These are phyloP conservation scores for Huntiella savannae DNA, from an alignment of 2,329 filamentous ascomycete genomes.

Conservation along the genomic window DNA sequence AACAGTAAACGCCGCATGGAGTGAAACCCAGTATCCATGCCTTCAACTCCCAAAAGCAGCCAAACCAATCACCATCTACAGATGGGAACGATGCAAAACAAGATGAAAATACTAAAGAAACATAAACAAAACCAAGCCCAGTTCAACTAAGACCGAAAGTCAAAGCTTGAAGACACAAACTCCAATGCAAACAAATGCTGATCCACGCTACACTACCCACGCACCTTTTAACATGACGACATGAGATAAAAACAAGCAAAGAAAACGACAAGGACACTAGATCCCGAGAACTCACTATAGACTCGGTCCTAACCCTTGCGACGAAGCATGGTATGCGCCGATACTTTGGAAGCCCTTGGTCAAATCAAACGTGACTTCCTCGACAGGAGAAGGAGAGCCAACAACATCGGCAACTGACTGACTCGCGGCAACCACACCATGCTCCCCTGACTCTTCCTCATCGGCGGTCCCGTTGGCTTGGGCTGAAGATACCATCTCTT, in stretches of 20 bases:
- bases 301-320: conserved; percentile 23
- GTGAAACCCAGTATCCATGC: background rate
- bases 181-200: too few species aligned
- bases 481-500: conserved; percentile 5
- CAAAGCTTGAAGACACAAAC: too few species aligned
- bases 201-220: too few species aligned
- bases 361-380: conserved; percentile 37
- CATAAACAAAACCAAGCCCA: background rate
- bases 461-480: conserved; percentile 12
- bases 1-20: background rate
- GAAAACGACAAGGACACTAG: background rate
- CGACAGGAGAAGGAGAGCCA: conserved; percentile 19
- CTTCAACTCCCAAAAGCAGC: too few species aligned
- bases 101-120: background rate
- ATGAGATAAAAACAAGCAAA: background rate
- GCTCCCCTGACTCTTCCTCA: conserved; percentile 17
- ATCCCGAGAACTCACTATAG: background rate
- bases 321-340: conserved; percentile 39
- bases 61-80: too few species aligned
- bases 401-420: conserved; percentile 12
- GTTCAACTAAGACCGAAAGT: too few species aligned
- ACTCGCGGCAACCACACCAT: conserved; percentile 9
- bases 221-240: background rate
- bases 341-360: conserved; percentile 49
- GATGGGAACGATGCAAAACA: background rate